Percentiles rank a stretch among this genome's conserved stretches.
Conservation (phyloP, 495 filamentous ascomycete genomes). For the Tuber aestivum region DNA sequence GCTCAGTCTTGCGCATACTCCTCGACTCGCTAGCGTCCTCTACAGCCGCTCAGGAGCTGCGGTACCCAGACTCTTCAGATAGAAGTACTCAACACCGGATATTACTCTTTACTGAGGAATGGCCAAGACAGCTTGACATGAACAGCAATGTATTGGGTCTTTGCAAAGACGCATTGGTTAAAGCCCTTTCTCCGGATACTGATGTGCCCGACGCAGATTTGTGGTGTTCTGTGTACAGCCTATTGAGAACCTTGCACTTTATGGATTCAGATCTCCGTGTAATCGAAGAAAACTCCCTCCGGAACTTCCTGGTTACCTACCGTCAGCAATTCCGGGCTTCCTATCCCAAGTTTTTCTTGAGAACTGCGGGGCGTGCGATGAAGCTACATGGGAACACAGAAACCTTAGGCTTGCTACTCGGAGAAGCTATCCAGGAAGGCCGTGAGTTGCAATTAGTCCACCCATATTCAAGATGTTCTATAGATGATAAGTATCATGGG, state of each 20-base stretch:
- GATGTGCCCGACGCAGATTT: background rate
- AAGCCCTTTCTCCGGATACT: background rate
- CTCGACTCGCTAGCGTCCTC: background rate
- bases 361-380: background rate
- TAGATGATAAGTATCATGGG: background rate
- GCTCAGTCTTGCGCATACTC: background rate
- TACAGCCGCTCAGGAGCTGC: background rate
- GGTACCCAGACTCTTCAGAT: background rate
- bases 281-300: background rate
- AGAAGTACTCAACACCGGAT: background rate
- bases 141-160: background rate
- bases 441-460: background rate
- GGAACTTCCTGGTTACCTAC: background rate
- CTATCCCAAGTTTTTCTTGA: background rate
- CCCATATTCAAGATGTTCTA: background rate
- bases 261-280: background rate
- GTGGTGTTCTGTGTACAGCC: background rate
- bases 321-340: background rate
- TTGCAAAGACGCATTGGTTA: background rate
- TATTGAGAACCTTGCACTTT: background rate
- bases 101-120: background rate
- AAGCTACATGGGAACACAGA: background rate
- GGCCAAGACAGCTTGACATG: background rate
- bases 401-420: background rate
- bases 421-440: background rate